A percentile compares a stretch with the other conserved stretches of the same genome.
Conservation (phyloP, 2,329 filamentous ascomycete species). For the Pseudonectria foliicola region DNA sequence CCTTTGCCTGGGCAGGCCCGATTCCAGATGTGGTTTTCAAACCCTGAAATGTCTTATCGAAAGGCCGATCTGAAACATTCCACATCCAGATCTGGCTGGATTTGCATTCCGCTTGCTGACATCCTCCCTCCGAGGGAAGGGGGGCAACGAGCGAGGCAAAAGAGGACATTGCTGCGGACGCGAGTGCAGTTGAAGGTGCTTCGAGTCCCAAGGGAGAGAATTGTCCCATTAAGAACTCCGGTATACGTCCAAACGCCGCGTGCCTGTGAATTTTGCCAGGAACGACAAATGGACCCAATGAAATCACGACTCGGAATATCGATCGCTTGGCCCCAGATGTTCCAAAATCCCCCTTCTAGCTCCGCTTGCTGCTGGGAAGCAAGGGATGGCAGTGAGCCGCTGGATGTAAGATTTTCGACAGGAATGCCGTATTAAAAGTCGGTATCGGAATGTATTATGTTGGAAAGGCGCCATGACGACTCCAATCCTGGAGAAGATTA, state of each 20-base stretch:
- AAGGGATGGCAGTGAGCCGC: constrained; percentile 31
- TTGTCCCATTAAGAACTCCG: constrained; percentile 16
- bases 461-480: constrained; percentile 11
- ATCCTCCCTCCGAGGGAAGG: constrained; percentile 6
- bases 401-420: constrained; percentile 27
- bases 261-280: constrained; percentile 13
- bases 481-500: constrained; percentile 16
- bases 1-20: constrained; percentile 4
- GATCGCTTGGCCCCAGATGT: constrained; percentile 11
- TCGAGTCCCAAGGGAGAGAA: constrained; percentile 10
- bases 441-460: constrained; percentile 26
- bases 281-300: constrained; percentile 6
- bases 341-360: constrained; percentile 15
- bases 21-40: constrained; percentile 5
- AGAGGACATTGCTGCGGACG: constrained; percentile 6
- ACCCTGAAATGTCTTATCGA: constrained; percentile 7
- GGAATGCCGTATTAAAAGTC: constrained; percentile 30
- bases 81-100: constrained; percentile 15
- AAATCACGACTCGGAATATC: constrained; percentile 7
- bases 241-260: constrained; percentile 30
- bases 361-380: constrained; percentile 31
- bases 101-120: constrained; percentile 23
- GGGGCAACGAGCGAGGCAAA: constrained; percentile 3
- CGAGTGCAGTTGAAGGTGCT: not conserved
- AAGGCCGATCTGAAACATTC: constrained; percentile 24